Conservation (phyloP, 1,284 basidiomycete genomes). For the Tausonia pullulans region DNA sequence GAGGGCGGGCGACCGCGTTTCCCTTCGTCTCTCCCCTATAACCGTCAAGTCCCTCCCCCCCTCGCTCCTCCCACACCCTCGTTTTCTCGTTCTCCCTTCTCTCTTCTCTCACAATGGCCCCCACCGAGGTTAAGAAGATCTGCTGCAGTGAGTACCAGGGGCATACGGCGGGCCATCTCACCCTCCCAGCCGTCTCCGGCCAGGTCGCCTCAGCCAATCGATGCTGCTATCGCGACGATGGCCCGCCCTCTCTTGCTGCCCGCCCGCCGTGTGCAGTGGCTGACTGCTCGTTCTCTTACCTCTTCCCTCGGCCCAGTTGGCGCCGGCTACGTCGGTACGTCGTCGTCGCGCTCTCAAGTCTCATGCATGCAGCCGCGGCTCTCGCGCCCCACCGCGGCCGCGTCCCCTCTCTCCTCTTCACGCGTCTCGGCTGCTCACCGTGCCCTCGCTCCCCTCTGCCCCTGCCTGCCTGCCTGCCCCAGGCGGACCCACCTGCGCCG, state of each 20-base stretch:
- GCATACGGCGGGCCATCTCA: neutral
- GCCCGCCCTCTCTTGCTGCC: no score
- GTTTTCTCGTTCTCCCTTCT: neutral
- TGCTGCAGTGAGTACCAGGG: constrained; percentile 64
- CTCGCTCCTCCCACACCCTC: neutral
- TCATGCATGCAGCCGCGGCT: no score
- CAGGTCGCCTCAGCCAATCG: no score
- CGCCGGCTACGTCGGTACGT: constrained; percentile 16
- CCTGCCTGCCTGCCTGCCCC: neutral
- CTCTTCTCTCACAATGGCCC: constrained; percentile 29
- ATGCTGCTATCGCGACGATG: no score
- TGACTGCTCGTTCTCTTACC: neutral
- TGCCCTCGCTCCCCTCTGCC: neutral
- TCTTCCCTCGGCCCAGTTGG: constrained; percentile 17
- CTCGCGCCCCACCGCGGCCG: neutral
- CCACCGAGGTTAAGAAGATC: constrained; percentile 64
- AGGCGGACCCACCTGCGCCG: constrained; percentile 89
- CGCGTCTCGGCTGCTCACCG: neutral
- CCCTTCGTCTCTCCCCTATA: no score
- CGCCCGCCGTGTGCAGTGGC: no score
- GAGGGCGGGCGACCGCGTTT: no score
- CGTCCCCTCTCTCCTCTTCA: neutral
- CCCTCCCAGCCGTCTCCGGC: neutral
- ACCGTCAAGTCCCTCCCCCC: no score
- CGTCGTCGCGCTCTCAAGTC: no score